phyloP scores from a whole-genome alignment of 23 red algal genomes.

The Gracilariopsis chorda region DNA sequence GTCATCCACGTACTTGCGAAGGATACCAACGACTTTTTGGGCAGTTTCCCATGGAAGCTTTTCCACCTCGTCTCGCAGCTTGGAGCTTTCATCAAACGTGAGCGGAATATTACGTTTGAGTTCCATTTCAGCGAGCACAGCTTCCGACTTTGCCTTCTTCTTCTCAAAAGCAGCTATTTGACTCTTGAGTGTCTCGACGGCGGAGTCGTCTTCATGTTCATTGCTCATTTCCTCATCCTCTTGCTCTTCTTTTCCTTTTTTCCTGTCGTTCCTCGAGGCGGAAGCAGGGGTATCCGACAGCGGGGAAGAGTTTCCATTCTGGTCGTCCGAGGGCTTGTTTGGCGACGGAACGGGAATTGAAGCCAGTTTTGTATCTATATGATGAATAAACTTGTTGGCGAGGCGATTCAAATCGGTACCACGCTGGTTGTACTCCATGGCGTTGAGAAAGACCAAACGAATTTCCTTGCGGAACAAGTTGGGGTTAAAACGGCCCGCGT shows the following conservation, averaged over 20 bases:
- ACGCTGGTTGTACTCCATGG: constrained; percentile 85
- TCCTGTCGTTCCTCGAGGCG: neutral
- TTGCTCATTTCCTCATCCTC: constrained; percentile 27
- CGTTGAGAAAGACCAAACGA: constrained; percentile 88
- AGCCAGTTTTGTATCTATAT: constrained; percentile 17
- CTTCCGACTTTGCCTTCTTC: neutral
- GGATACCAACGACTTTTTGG: constrained; percentile 49
- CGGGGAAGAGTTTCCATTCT: neutral
- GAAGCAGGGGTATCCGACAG: neutral
- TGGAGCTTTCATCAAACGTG: constrained; percentile 34
- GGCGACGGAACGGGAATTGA: neutral
- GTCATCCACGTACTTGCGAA: constrained; percentile 55
- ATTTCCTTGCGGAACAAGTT: constrained; percentile 74
- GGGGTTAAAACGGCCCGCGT: constrained; percentile 27
- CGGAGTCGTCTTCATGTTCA: neutral
- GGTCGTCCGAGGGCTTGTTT: neutral
- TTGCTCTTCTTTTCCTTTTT: neutral
- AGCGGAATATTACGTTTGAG: constrained; percentile 26
- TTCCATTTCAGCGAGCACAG: constrained; percentile 25
- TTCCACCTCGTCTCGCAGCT: constrained; percentile 57
- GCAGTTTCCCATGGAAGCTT: constrained; percentile 33
- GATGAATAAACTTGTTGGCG: constrained; percentile 34
- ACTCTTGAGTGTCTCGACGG: neutral
- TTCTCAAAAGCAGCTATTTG: constrained; percentile 30
- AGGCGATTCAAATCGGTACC: constrained; percentile 37